Percentiles rank a stretch among this genome's conserved stretches.
phyloP scores from a whole-genome alignment of 2,329 filamentous ascomycete genomes.

The Hymenoscyphus linearis region DNA sequence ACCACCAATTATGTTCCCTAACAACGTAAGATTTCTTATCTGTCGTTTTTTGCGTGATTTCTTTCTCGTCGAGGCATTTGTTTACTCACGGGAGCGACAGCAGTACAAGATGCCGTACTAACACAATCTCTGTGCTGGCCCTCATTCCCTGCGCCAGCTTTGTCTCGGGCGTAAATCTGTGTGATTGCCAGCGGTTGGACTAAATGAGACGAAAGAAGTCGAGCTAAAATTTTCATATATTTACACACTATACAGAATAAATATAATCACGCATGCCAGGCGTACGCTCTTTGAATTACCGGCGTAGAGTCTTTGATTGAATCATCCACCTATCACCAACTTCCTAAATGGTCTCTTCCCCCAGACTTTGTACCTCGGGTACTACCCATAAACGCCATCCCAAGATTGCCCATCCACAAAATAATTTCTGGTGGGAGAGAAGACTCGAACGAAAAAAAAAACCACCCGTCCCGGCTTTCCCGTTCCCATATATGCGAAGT shows the following conservation, averaged over 20 bases:
- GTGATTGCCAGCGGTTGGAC: background rate
- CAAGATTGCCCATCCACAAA: background rate
- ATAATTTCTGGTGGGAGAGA: background rate
- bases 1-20: background rate
- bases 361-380: background rate
- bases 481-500: background rate
- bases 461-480: background rate
- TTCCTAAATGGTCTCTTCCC: background rate
- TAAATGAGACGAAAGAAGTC: background rate
- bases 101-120: background rate
- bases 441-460: background rate
- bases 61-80: background rate
- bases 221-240: background rate
- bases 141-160: background rate
- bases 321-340: background rate
- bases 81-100: background rate
- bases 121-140: background rate
- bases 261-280: background rate
- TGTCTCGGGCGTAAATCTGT: background rate
- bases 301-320: background rate
- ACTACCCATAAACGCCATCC: background rate
- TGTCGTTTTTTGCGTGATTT: background rate
- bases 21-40: background rate
- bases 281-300: background rate
- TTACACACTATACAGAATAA: background rate